Base-by-base conservation (phyloP, 1,139 yeast species). In the Saccharomyces hybrid region DNA sequence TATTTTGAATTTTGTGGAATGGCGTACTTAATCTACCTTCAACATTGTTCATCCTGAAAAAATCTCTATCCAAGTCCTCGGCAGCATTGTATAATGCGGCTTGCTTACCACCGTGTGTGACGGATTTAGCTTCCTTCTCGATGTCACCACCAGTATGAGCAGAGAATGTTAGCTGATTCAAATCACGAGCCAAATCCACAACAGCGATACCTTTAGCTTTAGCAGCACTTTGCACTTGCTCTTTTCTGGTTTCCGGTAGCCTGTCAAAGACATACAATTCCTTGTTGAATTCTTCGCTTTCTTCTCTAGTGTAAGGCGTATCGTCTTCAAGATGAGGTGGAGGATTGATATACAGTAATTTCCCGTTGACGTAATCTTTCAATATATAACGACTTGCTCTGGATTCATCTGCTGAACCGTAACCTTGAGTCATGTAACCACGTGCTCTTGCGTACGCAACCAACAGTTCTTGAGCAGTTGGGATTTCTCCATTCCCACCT, bases 381-480 rank as follows among this genome's bases (percentile, higher is more conserved):
- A 95, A 78, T 56, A 95, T 82, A 62, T 88, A 88, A 70, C 99
- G 80, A 31, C 97, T 85, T 16, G 99, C 97, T 71, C 99, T 80
- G 50, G 96, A 84, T 71, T 91, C 96, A 76, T 95, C 99, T 4
- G 99, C 98, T 62, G 91, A 83, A 66, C 98, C 98, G 69, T 87
- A 89, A 65, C 96, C 96, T 71, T 93, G 97, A 0, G 97, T 88
- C 96, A 90, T 91, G 70, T 83, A 93, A 64, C 99, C 99, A 73
- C 99, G 82, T 1, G 98, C 95, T 73, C 96, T 80, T 4, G 98
- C 99, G 70, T 93, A 95, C 0, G 98, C 95, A 56, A 84, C 87
- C 57, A 95, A 78, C 48, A 95, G 73, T 70, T 95, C 98, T 65
- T 88, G 84, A 0, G 98, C 88, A 2, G 96, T 88, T 46, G 97